Evolutionary conservation across 1,284 basidiomycete genomes (phyloP).

Genomic region (Pseudozyma thailandica): DNA sequence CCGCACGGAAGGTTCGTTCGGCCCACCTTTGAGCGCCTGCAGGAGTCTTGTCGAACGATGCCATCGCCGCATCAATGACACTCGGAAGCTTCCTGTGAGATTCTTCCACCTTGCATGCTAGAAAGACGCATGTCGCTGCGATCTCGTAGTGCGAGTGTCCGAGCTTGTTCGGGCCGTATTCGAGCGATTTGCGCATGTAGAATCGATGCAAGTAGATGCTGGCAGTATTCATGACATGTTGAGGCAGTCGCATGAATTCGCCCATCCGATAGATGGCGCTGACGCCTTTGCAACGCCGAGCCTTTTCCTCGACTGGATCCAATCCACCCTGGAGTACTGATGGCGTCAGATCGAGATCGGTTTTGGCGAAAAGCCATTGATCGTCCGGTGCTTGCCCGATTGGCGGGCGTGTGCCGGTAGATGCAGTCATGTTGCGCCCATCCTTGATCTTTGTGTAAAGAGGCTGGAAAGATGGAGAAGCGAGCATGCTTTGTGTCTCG

Average conservation of each 20-base stretch:
- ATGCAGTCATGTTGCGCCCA: conserved; percentile 32
- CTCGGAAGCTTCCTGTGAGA: conserved; percentile 85
- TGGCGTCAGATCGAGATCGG: conserved; percentile 48
- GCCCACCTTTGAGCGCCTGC: conserved; percentile 62
- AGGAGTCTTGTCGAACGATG: conserved; percentile 74
- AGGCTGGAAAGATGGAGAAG: too few species aligned
- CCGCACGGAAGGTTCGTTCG: conserved; percentile 51
- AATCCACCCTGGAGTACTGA: conserved; percentile 43
- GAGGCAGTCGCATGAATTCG: conserved; percentile 58
- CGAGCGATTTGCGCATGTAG: conserved; percentile 83
- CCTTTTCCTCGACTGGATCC: conserved; percentile 49
- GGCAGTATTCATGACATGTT: conserved; percentile 70
- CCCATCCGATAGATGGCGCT: conserved; percentile 60
- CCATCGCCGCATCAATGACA: conserved; percentile 80
- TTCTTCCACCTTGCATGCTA: conserved; percentile 91
- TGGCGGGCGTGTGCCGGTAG: conserved; percentile 16
- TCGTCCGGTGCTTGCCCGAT: conserved; percentile 23
- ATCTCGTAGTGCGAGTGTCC: conserved; percentile 72
- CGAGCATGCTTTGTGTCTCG: too few species aligned
- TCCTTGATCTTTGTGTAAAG: too few species aligned
- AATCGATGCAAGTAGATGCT: conserved; percentile 92
- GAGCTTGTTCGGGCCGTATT: conserved; percentile 75
- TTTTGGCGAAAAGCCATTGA: conserved; percentile 55
- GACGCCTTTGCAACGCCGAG: conserved; percentile 57
- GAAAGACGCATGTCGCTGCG: conserved; percentile 87